Percentiles rank a stretch among this genome's conserved stretches.
Evolutionary conservation across 768 basidiomycete species (phyloP).

Genomic region (Crucibulum laeve): DNA sequence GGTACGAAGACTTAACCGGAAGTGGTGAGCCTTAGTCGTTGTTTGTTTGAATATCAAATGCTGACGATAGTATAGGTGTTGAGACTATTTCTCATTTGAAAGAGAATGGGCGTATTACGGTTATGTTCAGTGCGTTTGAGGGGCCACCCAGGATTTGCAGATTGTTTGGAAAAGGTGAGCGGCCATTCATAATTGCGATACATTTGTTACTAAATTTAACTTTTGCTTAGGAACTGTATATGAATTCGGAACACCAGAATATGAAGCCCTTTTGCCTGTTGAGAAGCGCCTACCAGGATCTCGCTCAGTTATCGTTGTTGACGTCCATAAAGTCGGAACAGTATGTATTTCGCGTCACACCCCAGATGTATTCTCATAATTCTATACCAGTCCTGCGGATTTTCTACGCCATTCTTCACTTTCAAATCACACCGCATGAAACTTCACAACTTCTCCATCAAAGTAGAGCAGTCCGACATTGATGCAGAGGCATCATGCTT

Average conservation of each 20-base stretch:
- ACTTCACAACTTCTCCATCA: constrained; percentile 33
- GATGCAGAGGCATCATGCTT: constrained; percentile 11
- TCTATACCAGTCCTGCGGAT: constrained; percentile 51
- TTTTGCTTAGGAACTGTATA: constrained; percentile 40
- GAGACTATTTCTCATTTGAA: constrained; percentile 59
- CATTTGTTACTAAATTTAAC: not conserved
- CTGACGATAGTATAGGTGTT: constrained; percentile 27
- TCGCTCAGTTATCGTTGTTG: constrained; percentile 48
- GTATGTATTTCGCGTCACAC: constrained; percentile 17
- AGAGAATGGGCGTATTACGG: constrained; percentile 63
- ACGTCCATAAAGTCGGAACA: constrained; percentile 49
- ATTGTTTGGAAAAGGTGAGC: constrained; percentile 54
- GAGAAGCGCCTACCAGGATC: constrained; percentile 46
- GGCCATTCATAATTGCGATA: not conserved
- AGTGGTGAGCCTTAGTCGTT: constrained; percentile 36
- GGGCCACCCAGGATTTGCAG: constrained; percentile 56
- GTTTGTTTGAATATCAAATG: not conserved
- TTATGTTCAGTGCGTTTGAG: constrained; percentile 59
- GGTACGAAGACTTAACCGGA: constrained; percentile 68
- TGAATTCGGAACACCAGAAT: constrained; percentile 56
- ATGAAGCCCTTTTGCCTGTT: constrained; percentile 40
- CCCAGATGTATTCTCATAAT: not conserved
- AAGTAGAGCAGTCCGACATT: constrained; percentile 33
- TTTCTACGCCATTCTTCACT: constrained; percentile 47
- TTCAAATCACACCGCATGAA: constrained; percentile 45